phyloP scores from a whole-genome alignment of 2,329 filamentous ascomycete species.

The Calonectria pteridis region DNA sequence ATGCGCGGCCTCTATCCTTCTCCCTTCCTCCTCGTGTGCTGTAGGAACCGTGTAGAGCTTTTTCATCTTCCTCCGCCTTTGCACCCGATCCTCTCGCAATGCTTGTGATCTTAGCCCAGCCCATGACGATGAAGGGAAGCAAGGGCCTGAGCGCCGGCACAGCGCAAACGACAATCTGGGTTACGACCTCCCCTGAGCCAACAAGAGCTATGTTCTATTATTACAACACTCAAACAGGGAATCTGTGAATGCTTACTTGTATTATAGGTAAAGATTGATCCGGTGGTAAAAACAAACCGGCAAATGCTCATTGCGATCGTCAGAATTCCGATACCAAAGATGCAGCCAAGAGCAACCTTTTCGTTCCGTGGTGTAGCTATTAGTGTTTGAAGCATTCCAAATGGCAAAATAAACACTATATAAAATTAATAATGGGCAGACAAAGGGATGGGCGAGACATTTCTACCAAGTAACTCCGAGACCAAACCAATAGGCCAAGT shows the following conservation, averaged over 20 bases:
- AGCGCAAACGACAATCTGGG: neutral
- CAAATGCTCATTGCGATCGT: neutral
- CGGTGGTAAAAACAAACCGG: neutral
- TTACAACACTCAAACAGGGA: fast-evolving
- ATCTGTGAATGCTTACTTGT: neutral
- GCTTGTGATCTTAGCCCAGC: neutral
- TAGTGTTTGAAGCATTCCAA: neutral
- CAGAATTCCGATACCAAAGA: neutral
- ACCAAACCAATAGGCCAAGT: neutral
- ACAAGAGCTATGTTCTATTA: neutral
- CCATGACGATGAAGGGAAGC: neutral
- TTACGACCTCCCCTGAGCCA: neutral
- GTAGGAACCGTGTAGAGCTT: neutral
- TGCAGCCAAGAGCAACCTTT: neutral
- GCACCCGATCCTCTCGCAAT: neutral
- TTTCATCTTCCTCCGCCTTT: neutral
- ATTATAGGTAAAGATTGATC: neutral
- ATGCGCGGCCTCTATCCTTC: neutral
- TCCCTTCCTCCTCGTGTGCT: neutral
- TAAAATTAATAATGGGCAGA: neutral
- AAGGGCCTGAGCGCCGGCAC: neutral
- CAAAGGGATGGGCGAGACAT: neutral
- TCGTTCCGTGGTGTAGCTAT: neutral
- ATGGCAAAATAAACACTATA: neutral
- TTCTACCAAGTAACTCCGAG: neutral